These are phyloP conservation scores for Aspergillus caelatus DNA, from an alignment of 2,329 filamentous ascomycete genomes.

Conservation along the genomic window DNA sequence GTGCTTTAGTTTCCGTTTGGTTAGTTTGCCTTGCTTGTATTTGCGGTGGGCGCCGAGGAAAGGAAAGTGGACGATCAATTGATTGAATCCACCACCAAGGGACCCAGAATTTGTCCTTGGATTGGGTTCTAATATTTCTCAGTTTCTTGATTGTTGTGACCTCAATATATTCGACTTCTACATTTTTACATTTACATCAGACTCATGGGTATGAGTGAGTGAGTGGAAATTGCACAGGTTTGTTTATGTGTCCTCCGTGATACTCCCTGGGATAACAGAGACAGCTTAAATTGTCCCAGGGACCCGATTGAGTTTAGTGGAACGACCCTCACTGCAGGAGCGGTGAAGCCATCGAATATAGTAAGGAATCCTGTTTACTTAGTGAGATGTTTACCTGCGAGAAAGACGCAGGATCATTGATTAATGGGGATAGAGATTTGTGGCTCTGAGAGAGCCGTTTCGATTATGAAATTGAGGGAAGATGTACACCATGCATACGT, in stretches of 20 bases:
- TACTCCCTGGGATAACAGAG: background rate
- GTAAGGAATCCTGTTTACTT: background rate
- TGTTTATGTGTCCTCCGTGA: background rate
- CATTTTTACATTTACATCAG: background rate
- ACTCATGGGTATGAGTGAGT: background rate
- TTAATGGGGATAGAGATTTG: background rate
- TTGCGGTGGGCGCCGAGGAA: conserved; percentile 2
- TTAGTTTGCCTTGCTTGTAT: background rate
- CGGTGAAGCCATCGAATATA: background rate
- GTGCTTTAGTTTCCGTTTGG: background rate
- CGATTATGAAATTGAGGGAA: background rate
- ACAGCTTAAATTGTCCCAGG: background rate
- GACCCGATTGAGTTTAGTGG: conserved; percentile 8
- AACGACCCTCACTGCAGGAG: background rate
- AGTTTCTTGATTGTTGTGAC: background rate
- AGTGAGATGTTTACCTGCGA: background rate
- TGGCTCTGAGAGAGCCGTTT: background rate
- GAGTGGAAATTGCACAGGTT: background rate
- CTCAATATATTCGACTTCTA: background rate
- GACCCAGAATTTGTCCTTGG: background rate
- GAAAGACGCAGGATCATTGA: background rate
- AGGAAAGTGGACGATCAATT: conserved; percentile 1
- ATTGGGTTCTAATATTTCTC: background rate
- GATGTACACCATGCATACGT: background rate
- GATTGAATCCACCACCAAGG: background rate